Conservation (phyloP, 345 rosid genomes). For the Citrus sp. region DNA sequence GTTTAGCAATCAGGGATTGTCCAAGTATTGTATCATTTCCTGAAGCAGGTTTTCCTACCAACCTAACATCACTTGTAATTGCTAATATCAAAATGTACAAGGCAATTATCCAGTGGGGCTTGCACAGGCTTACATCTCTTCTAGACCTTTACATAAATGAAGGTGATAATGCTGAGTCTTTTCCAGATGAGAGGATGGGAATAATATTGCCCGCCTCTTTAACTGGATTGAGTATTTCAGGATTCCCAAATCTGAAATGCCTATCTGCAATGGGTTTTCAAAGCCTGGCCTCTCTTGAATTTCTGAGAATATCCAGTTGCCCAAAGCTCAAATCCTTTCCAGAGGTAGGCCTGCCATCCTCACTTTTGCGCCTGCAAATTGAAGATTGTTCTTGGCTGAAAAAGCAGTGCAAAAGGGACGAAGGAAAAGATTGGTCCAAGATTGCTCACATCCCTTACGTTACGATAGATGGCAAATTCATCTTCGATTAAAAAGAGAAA, state of each 20-base stretch:
- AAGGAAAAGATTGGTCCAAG: not conserved
- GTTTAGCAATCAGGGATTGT: not conserved
- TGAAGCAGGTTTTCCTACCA: not conserved
- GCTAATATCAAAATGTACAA: not conserved
- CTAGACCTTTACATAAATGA: rapidly evolving
- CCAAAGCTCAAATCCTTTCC: not conserved
- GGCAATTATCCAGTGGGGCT: not conserved
- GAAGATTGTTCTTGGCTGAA: not conserved
- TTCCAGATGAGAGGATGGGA: not conserved
- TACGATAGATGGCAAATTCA: not conserved
- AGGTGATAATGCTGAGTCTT: not conserved
- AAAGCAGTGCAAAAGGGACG: not conserved
- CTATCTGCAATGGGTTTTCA: not conserved
- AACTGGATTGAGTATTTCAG: rapidly evolving
- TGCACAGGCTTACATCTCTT: not conserved
- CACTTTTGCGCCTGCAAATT: not conserved
- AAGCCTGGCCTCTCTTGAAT: not conserved
- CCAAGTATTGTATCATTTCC: not conserved
- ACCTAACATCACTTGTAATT: not conserved
- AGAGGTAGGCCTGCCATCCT: not conserved
- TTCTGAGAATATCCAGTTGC: not conserved
- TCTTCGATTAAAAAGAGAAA: not conserved
- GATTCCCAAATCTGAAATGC: not conserved
- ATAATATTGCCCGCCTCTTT: not conserved
- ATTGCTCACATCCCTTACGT: too few species aligned